phyloP scores from a whole-genome alignment of 2,329 filamentous ascomycete species.

The Cadophora luteo-olivacea region DNA sequence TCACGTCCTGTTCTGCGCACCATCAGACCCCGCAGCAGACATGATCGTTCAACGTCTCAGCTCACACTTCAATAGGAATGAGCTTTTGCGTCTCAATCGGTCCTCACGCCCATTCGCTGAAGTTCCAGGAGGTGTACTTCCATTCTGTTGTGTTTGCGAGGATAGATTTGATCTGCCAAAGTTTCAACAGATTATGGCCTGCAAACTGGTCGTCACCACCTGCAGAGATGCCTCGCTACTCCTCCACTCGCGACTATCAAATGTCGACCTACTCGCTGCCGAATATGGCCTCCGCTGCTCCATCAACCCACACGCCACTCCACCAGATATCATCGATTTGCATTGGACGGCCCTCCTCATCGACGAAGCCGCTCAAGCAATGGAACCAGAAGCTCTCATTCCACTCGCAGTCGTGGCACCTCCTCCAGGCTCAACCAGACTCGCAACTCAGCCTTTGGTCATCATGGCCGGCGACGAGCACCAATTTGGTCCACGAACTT shows the following conservation, averaged over 20 bases:
- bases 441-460: slow-evolving; percentile 25
- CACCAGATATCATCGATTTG: slow-evolving; percentile 17
- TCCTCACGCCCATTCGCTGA: slow-evolving; percentile 30
- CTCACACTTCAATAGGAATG: slow-evolving; percentile 16
- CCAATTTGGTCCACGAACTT: slow-evolving; percentile 33
- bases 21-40: slow-evolving; percentile 34
- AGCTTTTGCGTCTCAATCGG: slow-evolving; percentile 32
- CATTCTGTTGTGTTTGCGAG: slow-evolving; percentile 27
- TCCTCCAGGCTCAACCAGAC: slow-evolving; percentile 7
- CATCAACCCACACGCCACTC: slow-evolving; percentile 29
- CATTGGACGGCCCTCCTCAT: slow-evolving; percentile 34
- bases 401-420: slow-evolving; percentile 31
- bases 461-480: slow-evolving; percentile 35
- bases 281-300: slow-evolving; percentile 25
- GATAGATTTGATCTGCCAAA: slow-evolving; percentile 24
- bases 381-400: slow-evolving; percentile 33
- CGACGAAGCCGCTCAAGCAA: slow-evolving; percentile 35
- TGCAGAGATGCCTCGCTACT: slow-evolving; percentile 34
- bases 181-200: slow-evolving; percentile 32
- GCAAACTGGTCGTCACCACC: slow-evolving; percentile 32
- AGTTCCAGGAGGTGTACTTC: slow-evolving; percentile 28
- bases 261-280: slow-evolving; percentile 27
- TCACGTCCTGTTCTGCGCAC: slow-evolving; percentile 33
- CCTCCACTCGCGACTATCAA: slow-evolving; percentile 30
- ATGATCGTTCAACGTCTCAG: slow-evolving; percentile 30